Base-by-base conservation (phyloP, 176 grass and related monocot species). In the Zea mays region DNA sequence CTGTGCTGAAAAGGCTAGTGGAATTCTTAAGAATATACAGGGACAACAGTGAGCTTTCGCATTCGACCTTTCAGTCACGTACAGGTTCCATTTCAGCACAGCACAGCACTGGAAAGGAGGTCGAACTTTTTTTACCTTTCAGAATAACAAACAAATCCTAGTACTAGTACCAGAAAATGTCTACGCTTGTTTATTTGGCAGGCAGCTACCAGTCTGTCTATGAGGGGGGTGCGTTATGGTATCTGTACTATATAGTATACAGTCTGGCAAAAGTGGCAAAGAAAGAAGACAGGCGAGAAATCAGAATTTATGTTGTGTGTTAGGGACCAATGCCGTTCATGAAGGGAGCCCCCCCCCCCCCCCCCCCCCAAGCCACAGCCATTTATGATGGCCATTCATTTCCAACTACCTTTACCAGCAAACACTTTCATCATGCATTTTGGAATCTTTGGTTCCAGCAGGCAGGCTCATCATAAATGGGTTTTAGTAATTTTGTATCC, bases 341-440 rank as follows among this genome's bases (percentile, higher is more conserved):
- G 74, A 77, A 72, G 58, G 40, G 72, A 40, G 72, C 27, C 27
- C 27, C 27, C 27, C 27, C 27, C 27, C 27, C 27, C 27, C 27
- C 27, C 27, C 27, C 27, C 27, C 27, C 27, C 27, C 27, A 27
- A 27, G 27, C 45, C 46, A 61, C 67, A 73, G 75, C 73, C 71
- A 88, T 88, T 88, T 82, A n/a, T 35, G 73, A 66, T 35, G n/a
- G 17, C 55, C 76, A 88, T 88, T 84, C 86, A 88, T 80, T 70
- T 79, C 84, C 76, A 79, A 62, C 80, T 3, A 80, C 78, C 50
- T 85, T 85, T 85, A 72, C 67, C 78, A 77, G 82, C 72, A 85
- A 62, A 67, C 62, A 77, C 77, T 89, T 89, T 68, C 66, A 77
- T 89, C 82, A 85, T 77, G 82, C 71, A 77, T 77, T 27, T 15